A percentile compares a stretch with the other conserved stretches of the same genome.
Evolutionary conservation across 805 yeast species (phyloP).

Genomic region (Yamadazyma ubonensis): DNA sequence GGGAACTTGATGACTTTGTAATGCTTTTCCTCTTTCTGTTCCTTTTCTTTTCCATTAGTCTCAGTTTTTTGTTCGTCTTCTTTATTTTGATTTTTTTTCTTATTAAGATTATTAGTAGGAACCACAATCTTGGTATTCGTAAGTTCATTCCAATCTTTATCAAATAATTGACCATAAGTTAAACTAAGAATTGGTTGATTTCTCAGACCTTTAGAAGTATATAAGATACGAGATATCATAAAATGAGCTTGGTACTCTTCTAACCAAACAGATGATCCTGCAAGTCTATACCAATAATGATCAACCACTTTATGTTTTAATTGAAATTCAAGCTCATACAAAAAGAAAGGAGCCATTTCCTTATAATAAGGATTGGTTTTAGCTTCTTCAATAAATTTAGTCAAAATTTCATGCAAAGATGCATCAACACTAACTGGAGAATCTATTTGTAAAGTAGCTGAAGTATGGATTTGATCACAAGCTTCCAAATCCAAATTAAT

Average conservation of each 20-base stretch:
- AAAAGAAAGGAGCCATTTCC: conserved; percentile 29
- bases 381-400: conserved; percentile 13
- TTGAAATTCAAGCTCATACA: conserved; percentile 24
- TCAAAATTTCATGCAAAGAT: conserved; percentile 15
- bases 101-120: conserved; percentile 16
- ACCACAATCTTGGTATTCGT: conserved; percentile 23
- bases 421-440: conserved; percentile 16
- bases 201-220: conserved; percentile 29
- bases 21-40: conserved; percentile 10
- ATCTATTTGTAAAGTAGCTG: conserved; percentile 13
- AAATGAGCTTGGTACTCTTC: conserved; percentile 50
- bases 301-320: conserved; percentile 23
- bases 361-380: conserved; percentile 22
- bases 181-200: conserved; percentile 40
- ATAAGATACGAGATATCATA: conserved; percentile 46
- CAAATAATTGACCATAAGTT: conserved; percentile 45
- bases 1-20: conserved; percentile 24
- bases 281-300: conserved; percentile 45
- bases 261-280: conserved; percentile 55
- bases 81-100: neutral
- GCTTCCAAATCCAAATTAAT: conserved; percentile 13
- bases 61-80: neutral
- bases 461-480: conserved; percentile 11
- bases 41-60: conserved; percentile 8
- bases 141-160: conserved; percentile 48